Evolutionary conservation across 148 eudicot genomes (phyloP), one percentile per base, ranked within the genome.

Genomic region (Oxyria digyna): DNA sequence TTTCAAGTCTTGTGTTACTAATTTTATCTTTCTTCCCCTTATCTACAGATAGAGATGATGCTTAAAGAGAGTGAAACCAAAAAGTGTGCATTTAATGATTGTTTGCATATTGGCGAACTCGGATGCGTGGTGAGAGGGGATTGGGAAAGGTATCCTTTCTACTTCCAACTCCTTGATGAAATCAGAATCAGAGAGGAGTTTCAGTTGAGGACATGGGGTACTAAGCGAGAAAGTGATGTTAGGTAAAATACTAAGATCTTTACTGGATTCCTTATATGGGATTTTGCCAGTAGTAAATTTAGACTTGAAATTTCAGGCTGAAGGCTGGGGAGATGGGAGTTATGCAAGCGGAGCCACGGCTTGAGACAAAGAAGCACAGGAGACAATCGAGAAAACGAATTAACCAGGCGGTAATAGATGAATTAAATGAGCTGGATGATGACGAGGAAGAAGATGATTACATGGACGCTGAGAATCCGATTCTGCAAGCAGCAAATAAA

Each of bases 71-170:
- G 73, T 69, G 83, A 76, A 69, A 83, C 87, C 46, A 71, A 63
- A 68, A 82, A 74, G 70, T 93, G 98, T 52, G 69, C 92, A 18
- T 93, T 93, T 79, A 87, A 81, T 57, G 74, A 93, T 75, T 93
- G 98, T 79, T 76, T 86, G 85, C 98, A 93, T 71, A 38, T 89
- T 66, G 96, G 96, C 59, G 98, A 87, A 76, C 95, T 83, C 27
- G 98, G 91, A 27, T 93, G 98, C 62, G 67, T 83, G 57, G 89
- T 85, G 57, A 59, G 74, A 68, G 82, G 77, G 37, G 88, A 87
- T 14, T 93, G 98, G 98, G 98, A 89, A 79, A 87, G 98, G 73
- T 83, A 86, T 73, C 85, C 96, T 0, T 87, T 75, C 74, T 93
- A 93, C 82, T 77, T 93, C 69, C 91, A 93, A 67, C 78, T 93